A percentile compares a stretch with the other conserved stretches of the same genome.
Evolutionary conservation across 306 rosid species (phyloP).

Genomic region (Potentilla sterilis): DNA sequence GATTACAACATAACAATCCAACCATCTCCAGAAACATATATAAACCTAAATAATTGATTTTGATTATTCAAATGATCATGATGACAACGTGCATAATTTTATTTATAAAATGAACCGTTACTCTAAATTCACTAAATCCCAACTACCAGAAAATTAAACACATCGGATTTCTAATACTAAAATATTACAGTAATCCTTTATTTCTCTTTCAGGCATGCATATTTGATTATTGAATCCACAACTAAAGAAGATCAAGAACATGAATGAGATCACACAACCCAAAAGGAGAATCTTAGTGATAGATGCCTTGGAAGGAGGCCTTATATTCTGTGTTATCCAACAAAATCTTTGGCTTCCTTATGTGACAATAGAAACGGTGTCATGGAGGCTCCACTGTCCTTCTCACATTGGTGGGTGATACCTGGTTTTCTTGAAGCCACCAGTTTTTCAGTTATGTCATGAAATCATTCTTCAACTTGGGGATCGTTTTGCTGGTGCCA

Average conservation of each 20-base stretch:
- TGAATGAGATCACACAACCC: not conserved
- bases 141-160: not conserved
- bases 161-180: not conserved
- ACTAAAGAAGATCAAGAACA: not conserved
- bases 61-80: no score
- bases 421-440: constrained; percentile 25
- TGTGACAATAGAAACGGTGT: constrained; percentile 25
- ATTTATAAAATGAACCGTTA: not conserved
- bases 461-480: constrained; percentile 3
- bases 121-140: not conserved
- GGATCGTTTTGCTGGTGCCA: constrained; percentile 26
- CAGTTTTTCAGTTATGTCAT: constrained; percentile 27
- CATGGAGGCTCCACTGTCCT: constrained; percentile 35
- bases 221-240: not conserved
- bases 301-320: constrained; percentile 18
- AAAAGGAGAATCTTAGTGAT: constrained; percentile 29
- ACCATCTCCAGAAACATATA: not conserved
- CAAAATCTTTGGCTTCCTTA: constrained; percentile 32
- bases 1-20: not conserved
- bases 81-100: not conserved
- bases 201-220: not conserved
- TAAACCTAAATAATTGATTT: no score
- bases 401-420: constrained; percentile 11
- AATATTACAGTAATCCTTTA: not conserved
- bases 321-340: constrained; percentile 30